Evolutionary conservation across 2,329 filamentous ascomycete species (phyloP).

Genomic region (Fusarium graminum): DNA sequence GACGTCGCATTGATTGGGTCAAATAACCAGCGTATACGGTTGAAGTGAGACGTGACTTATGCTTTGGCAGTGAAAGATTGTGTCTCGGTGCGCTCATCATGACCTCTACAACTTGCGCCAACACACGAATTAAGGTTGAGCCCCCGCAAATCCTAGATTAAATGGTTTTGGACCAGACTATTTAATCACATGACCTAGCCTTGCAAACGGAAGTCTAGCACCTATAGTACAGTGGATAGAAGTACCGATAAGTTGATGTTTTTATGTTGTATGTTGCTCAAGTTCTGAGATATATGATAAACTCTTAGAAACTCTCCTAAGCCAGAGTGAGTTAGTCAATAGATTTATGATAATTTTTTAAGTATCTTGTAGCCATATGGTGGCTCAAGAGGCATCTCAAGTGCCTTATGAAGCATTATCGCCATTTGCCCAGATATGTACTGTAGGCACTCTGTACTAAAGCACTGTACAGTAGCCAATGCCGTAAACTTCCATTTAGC

Average conservation of each 20-base stretch:
- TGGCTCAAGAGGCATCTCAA: too few relatives aligned
- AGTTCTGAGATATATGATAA: too few relatives aligned
- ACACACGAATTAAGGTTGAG: slow-evolving; percentile 29
- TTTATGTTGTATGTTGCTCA: too few relatives aligned
- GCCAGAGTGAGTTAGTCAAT: too few relatives aligned
- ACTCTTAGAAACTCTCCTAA: too few relatives aligned
- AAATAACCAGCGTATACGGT: slow-evolving; percentile 2
- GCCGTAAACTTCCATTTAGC: slow-evolving; percentile 4
- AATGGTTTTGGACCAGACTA: slow-evolving; percentile 11
- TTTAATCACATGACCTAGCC: slow-evolving; percentile 44
- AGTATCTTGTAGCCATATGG: too few relatives aligned
- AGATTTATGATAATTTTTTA: too few relatives aligned
- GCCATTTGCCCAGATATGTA: too few relatives aligned
- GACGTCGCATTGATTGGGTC: slow-evolving; percentile 35
- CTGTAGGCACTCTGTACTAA: not conserved
- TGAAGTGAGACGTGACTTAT: slow-evolving; percentile 11
- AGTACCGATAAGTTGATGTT: not conserved
- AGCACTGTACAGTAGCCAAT: not conserved
- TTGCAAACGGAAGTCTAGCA: slow-evolving; percentile 2
- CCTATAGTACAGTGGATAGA: not conserved
- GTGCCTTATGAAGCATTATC: not conserved
- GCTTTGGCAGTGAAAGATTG: not conserved
- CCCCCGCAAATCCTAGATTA: slow-evolving; percentile 12
- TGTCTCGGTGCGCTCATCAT: slow-evolving; percentile 26
- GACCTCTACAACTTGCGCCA: slow-evolving; percentile 18